Conservation (phyloP, 306 rosid species). For the Medicago truncatula region DNA sequence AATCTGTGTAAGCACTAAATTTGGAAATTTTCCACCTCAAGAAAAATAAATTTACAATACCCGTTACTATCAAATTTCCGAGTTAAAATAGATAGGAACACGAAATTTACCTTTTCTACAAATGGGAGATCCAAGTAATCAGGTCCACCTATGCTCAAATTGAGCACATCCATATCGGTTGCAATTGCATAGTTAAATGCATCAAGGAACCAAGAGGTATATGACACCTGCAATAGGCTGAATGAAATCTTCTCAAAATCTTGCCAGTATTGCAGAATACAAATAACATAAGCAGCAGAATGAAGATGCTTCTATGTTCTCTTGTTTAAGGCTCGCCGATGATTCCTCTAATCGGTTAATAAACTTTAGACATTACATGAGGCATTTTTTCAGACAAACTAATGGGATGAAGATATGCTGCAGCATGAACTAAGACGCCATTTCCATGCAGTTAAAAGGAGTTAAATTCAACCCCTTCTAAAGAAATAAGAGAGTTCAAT, state of each 20-base stretch:
- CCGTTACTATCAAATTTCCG: conserved; percentile 20
- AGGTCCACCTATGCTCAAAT: conserved; percentile 99
- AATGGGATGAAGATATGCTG: conserved; percentile 15
- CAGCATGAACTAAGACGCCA: conserved; percentile 20
- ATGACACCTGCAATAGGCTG: conserved; percentile 99
- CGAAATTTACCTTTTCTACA: conserved; percentile 80
- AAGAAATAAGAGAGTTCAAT: conserved; percentile 20
- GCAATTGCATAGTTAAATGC: conserved; percentile 99
- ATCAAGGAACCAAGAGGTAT: conserved; percentile 99
- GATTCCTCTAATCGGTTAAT: conserved; percentile 5
- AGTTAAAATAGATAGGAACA: conserved; percentile 14
- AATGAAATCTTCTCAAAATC: conserved; percentile 79
- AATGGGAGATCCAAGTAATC: conserved; percentile 98
- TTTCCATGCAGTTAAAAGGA: conserved; percentile 23
- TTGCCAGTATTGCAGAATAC: conserved; percentile 48
- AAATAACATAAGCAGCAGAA: conserved; percentile 27
- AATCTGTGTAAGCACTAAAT: conserved; percentile 11
- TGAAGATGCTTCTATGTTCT: neutral
- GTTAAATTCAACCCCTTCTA: conserved; percentile 1
- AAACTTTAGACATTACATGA: conserved; percentile 17
- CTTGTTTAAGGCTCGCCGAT: conserved; percentile 17
- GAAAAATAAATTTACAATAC: neutral
- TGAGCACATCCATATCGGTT: conserved; percentile 90
- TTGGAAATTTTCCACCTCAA: conserved; percentile 20
- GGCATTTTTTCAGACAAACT: conserved; percentile 9